These are phyloP conservation scores for Backusella sp. DNA, from an alignment of 192 early-diverging fungal species.

Conservation along the genomic window DNA sequence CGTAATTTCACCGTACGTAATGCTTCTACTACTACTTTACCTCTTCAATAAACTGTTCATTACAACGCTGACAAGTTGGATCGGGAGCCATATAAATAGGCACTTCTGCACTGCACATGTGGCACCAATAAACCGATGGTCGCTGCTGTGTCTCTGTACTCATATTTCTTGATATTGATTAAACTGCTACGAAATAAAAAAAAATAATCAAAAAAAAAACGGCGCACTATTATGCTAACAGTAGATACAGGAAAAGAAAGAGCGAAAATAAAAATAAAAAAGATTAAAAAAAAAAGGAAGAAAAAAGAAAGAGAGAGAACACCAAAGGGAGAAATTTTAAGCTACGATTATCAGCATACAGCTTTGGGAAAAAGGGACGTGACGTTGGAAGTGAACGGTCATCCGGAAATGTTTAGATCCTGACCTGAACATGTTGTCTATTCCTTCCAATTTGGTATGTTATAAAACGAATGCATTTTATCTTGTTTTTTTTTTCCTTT, in stretches of 20 bases:
- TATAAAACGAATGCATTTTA: background rate
- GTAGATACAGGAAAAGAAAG: background rate
- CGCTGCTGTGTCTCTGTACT: constrained; percentile 2
- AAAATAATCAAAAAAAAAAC: constrained; percentile 13
- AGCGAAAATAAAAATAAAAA: background rate
- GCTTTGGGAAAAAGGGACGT: background rate
- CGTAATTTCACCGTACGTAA: background rate
- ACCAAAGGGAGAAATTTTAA: constrained; percentile 1
- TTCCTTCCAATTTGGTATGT: background rate
- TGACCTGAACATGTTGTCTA: constrained; percentile 5
- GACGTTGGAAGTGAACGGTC: constrained; percentile 8
- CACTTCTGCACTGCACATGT: constrained; percentile 62
- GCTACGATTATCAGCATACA: background rate
- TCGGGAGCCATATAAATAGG: constrained; percentile 68
- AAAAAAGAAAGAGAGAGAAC: background rate
- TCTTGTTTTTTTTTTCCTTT: no score
- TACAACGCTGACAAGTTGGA: constrained; percentile 77
- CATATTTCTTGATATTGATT: background rate
- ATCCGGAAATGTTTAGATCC: constrained; percentile 7
- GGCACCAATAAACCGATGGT: constrained; percentile 56
- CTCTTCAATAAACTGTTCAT: constrained; percentile 84
- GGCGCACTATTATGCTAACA: background rate
- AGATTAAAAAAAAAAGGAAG: background rate
- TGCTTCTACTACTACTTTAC: constrained; percentile 37
- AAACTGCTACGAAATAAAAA: background rate